Evolutionary conservation across 2,329 filamentous ascomycete species (phyloP).

Genomic region (Claviceps maximensis): DNA sequence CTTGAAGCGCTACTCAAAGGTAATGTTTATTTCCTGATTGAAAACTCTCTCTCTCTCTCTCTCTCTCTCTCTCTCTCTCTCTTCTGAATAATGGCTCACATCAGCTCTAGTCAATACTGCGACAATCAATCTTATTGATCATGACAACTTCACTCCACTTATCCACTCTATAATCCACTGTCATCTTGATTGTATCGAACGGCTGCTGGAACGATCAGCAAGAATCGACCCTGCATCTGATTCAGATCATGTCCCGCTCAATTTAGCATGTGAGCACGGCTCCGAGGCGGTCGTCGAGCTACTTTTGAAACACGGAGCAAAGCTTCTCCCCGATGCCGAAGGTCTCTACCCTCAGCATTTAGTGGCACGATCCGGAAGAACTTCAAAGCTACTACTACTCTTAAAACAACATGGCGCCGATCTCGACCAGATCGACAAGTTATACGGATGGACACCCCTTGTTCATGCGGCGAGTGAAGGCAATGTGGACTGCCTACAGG

Average conservation of each 20-base stretch:
- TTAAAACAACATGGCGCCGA: slow-evolving; percentile 79
- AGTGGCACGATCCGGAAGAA: slow-evolving; percentile 78
- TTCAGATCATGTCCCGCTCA: slow-evolving; percentile 84
- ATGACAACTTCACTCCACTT: slow-evolving; percentile 93
- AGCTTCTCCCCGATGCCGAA: slow-evolving; percentile 86
- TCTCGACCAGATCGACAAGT: slow-evolving; percentile 82
- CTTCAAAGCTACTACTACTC: slow-evolving; percentile 63
- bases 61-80: neutral
- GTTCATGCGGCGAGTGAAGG: slow-evolving; percentile 96
- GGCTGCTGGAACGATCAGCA: slow-evolving; percentile 65
- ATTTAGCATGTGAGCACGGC: slow-evolving; percentile 88
- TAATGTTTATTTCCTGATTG: slow-evolving; percentile 19
- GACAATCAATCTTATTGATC: slow-evolving; percentile 79
- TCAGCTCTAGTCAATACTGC: slow-evolving; percentile 44
- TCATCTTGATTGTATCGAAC: slow-evolving; percentile 65
- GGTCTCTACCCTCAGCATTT: slow-evolving; percentile 95
- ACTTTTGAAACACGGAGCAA: slow-evolving; percentile 65
- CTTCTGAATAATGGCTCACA: neutral
- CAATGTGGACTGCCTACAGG: slow-evolving; percentile 76
- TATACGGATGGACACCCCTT: slow-evolving; percentile 94
- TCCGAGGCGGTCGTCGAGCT: slow-evolving; percentile 74
- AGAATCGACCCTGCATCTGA: slow-evolving; percentile 76
- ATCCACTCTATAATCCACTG: slow-evolving; percentile 91
- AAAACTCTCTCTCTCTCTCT: neutral
- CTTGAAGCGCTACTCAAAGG: slow-evolving; percentile 58